A percentile compares a stretch with the other conserved stretches of the same genome.
Conservation (phyloP, 2,329 filamentous ascomycete species). For the Phaeomoniella chlamydospora region DNA sequence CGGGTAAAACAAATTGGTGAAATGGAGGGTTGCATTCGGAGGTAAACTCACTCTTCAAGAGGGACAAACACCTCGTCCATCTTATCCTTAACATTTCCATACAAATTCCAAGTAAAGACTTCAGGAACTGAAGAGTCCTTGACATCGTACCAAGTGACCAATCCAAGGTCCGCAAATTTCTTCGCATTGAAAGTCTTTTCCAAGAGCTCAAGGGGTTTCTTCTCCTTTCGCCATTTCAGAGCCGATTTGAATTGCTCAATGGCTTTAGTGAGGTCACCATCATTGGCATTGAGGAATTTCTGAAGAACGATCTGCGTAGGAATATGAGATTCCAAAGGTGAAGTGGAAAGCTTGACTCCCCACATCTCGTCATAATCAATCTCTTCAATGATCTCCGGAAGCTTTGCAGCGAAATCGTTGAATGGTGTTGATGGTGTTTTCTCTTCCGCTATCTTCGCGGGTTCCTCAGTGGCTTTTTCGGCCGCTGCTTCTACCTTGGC, state of each 20-base stretch:
- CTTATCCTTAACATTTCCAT: slow-evolving; percentile 65
- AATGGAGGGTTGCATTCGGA: not conserved
- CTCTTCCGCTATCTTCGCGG: not conserved
- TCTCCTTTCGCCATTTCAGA: slow-evolving; percentile 67
- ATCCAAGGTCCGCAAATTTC: slow-evolving; percentile 70
- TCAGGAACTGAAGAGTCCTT: slow-evolving; percentile 40
- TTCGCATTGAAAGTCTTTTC: slow-evolving; percentile 46
- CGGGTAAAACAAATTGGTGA: not conserved
- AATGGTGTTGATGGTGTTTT: not conserved
- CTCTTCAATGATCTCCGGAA: slow-evolving; percentile 1
- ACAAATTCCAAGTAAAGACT: slow-evolving; percentile 84
- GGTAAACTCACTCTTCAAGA: slow-evolving; percentile 54
- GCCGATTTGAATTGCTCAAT: slow-evolving; percentile 66
- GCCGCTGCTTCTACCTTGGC: not conserved
- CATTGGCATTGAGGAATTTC: slow-evolving; percentile 88
- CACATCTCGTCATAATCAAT: slow-evolving; percentile 62
- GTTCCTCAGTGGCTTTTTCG: not conserved
- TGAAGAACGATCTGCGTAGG: slow-evolving; percentile 75
- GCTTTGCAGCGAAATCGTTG: not conserved
- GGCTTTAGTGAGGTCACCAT: slow-evolving; percentile 57
- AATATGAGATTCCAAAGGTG: slow-evolving; percentile 35
- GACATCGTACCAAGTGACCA: slow-evolving; percentile 56
- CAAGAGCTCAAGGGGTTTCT: slow-evolving; percentile 54
- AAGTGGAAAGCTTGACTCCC: slow-evolving; percentile 53
- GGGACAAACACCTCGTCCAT: slow-evolving; percentile 70